These are phyloP conservation scores for Papiliotrema fonsecae DNA, from an alignment of 1,284 basidiomycete genomes.

Conservation along the genomic window DNA sequence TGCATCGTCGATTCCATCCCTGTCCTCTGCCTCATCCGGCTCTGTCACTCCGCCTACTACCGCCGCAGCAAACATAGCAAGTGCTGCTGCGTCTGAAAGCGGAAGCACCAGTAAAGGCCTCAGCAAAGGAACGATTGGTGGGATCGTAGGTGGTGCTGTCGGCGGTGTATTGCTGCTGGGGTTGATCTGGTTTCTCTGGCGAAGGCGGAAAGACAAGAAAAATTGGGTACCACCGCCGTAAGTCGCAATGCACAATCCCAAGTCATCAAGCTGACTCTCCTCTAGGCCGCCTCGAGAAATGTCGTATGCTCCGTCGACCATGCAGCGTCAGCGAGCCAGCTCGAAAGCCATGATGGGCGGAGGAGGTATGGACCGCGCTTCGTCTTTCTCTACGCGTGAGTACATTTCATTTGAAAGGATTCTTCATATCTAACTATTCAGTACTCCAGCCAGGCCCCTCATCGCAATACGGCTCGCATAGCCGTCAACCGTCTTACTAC, in stretches of 20 bases:
- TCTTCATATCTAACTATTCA: constrained; percentile 7
- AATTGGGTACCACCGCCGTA: constrained; percentile 42
- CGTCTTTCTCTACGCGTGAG: constrained; percentile 36
- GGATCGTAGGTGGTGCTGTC: constrained; percentile 39
- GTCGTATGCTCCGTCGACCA: constrained; percentile 13
- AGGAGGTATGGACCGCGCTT: constrained; percentile 15
- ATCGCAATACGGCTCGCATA: constrained; percentile 14
- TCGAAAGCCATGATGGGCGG: constrained; percentile 12
- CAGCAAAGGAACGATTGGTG: constrained; percentile 39
- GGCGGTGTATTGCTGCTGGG: constrained; percentile 28
- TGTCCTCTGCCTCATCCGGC: not conserved
- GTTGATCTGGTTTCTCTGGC: constrained; percentile 24
- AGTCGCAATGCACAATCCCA: constrained; percentile 11
- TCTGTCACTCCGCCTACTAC: constrained; percentile 4
- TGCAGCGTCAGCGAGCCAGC: constrained; percentile 8
- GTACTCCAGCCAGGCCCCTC: constrained; percentile 18
- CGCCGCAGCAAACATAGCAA: constrained; percentile 3
- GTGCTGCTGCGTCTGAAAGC: not conserved
- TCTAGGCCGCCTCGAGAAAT: constrained; percentile 33
- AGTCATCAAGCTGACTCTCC: not conserved
- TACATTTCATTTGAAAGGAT: not conserved
- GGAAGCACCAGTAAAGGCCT: constrained; percentile 10
- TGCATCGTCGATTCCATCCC: not conserved
- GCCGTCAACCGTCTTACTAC: constrained; percentile 29
- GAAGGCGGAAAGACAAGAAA: constrained; percentile 24